Percentiles rank a stretch among this genome's conserved stretches.
Conservation (phyloP, 116 monocot genomes). For the Cymodocea nodosa region DNA sequence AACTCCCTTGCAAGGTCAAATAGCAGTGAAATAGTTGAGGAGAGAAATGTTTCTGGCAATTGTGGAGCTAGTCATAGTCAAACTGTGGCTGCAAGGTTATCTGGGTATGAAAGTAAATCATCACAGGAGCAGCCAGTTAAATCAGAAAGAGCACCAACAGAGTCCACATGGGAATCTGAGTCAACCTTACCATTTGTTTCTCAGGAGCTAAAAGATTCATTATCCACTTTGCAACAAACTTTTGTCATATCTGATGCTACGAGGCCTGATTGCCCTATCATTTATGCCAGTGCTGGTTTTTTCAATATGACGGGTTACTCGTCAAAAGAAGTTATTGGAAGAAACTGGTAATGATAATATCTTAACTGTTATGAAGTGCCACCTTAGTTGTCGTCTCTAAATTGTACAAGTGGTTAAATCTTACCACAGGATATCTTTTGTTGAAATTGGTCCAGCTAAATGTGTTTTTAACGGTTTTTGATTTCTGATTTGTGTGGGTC, state of each 20-base stretch:
- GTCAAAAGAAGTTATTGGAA: slow-evolving; percentile 61
- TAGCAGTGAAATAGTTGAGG: slow-evolving; percentile 9
- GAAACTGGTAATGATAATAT: slow-evolving; percentile 44
- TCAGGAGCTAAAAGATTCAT: slow-evolving; percentile 78
- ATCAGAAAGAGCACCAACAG: neutral
- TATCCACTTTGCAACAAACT: slow-evolving; percentile 69
- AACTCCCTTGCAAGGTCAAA: neutral
- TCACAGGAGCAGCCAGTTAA: slow-evolving; percentile 15
- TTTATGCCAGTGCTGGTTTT: slow-evolving; percentile 85
- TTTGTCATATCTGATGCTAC: slow-evolving; percentile 93
- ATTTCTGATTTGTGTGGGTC: too few species aligned
- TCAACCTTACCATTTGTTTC: slow-evolving; percentile 47
- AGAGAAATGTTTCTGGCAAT: neutral
- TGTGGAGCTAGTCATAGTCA: slow-evolving; percentile 3
- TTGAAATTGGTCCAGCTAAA: too few species aligned
- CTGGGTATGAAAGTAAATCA: too few species aligned
- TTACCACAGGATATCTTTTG: too few species aligned
- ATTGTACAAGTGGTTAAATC: too few species aligned
- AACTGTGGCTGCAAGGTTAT: too few species aligned
- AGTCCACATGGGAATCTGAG: slow-evolving; percentile 17
- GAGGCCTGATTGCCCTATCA: slow-evolving; percentile 66
- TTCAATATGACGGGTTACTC: slow-evolving; percentile 90
- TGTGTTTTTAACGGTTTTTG: too few species aligned
- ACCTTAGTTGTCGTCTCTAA: neutral
- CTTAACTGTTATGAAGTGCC: neutral